Evolutionary conservation across 192 early-diverging fungal species (phyloP), one percentile per base, ranked within the genome.

Genomic region (Backusella parvicylindrica): DNA sequence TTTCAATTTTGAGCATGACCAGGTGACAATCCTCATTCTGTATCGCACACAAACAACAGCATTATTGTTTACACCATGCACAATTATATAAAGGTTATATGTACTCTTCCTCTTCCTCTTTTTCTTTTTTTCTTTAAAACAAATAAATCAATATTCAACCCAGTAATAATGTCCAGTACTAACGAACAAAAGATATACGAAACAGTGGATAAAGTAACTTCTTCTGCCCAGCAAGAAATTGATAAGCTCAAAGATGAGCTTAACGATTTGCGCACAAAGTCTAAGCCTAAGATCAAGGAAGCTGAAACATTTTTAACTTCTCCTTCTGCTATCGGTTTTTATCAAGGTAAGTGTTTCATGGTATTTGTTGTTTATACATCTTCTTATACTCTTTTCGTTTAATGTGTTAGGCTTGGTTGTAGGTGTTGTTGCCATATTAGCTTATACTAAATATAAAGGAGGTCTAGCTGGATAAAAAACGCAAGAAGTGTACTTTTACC

Each of bases 401-500:
- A 50, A 26, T 15, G 1, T 15, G 2, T 13, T 38, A 77, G 76
- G 76, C 50, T 49, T 77, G 12, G 64, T 72, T 43, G 76, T 71
- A 37, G 76, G 70, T 66, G 68, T 71, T 26, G 70, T 63, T 28
- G n/a, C 56, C 21, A 43, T 71, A 43, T 36, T 77, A 6, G 65
- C 71, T 40, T 77, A 77, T 53, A 65, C 76, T 23, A 77, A 77
- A 56, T 72, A 73, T 18, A 77, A 73, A 23, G 76, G 76, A 7
- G 66, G 71, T 40, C 23, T 77, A 30, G 33, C 60, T 64, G 40
- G 67, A 43, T 68, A 74, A 68, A 37, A 56, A 12, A 7, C 6
- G 18, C 43, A 16, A 18, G 43, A 47, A 47, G 43, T 47, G 43
- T 47, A 18, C 43, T 47, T 41, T 47, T n/a, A 47, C 4, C 16